phyloP scores from a whole-genome alignment of 225 moss, liverwort and hornwort species.

The Polytrichum commune region DNA sequence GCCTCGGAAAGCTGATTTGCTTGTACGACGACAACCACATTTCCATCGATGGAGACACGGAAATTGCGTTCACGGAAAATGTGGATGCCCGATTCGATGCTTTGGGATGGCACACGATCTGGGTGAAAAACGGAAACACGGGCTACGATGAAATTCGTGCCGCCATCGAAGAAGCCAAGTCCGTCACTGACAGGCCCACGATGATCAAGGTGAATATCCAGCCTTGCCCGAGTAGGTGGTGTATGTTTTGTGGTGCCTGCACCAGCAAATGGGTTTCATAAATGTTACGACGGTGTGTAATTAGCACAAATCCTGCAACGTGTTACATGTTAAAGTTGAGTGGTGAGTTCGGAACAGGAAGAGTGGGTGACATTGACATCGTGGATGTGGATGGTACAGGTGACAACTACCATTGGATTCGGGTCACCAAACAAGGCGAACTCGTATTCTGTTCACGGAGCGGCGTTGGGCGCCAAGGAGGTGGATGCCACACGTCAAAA shows the following conservation, averaged over 20 bases:
- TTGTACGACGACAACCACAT: conserved; percentile 90
- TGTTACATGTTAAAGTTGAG: too few species aligned
- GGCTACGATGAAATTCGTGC: conserved; percentile 81
- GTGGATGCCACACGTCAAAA: conserved; percentile 88
- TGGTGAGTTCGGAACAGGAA: too few species aligned
- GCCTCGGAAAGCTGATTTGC: conserved; percentile 70
- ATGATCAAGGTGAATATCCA: conserved; percentile 60
- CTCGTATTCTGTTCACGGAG: conserved; percentile 70
- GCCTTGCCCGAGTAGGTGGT: too few species aligned
- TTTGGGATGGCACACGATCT: conserved; percentile 68
- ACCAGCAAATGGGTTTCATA: too few species aligned
- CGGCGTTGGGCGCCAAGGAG: conserved; percentile 85
- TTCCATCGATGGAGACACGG: conserved; percentile 82
- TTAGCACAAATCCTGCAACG: too few species aligned
- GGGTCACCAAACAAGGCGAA: conserved; percentile 88
- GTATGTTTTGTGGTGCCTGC: too few species aligned
- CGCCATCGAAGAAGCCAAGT: conserved; percentile 89
- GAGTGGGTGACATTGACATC: too few species aligned
- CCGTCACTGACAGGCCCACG: conserved; percentile 87
- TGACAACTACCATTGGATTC: conserved; percentile 84
- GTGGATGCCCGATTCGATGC: conserved; percentile 62
- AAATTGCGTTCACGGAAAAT: conserved; percentile 86
- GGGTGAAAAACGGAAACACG: conserved; percentile 83
- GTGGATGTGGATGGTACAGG: conserved; percentile 24
- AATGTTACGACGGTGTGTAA: too few species aligned